Conservation (phyloP, 768 basidiomycete species). For the Candolleomyces eurysporus region DNA sequence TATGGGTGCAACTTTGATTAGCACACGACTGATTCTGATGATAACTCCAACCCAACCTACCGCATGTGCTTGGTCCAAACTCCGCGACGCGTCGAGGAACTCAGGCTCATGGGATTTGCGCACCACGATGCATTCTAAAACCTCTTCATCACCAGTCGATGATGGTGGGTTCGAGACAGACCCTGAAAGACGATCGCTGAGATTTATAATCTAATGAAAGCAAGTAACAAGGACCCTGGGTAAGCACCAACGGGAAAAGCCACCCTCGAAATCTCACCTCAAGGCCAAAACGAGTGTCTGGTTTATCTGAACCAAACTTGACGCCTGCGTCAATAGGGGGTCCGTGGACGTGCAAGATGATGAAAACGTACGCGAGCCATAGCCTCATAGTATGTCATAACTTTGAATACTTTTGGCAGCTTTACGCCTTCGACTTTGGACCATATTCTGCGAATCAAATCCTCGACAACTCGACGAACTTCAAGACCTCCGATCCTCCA, state of each 20-base stretch:
- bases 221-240: slow-evolving; percentile 13
- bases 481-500: slow-evolving; percentile 90
- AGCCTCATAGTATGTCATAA: slow-evolving; percentile 89
- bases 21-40: background rate
- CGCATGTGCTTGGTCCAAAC: slow-evolving; percentile 21
- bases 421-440: slow-evolving; percentile 58
- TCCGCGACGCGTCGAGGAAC: slow-evolving; percentile 43
- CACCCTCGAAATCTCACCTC: slow-evolving; percentile 51
- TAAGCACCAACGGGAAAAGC: slow-evolving; percentile 11
- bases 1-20: background rate
- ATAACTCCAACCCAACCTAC: slow-evolving; percentile 11
- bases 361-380: slow-evolving; percentile 70
- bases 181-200: slow-evolving; percentile 35
- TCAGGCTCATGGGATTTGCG: slow-evolving; percentile 35
- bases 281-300: slow-evolving; percentile 84
- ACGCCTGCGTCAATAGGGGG: slow-evolving; percentile 14
- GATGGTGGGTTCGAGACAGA: slow-evolving; percentile 18
- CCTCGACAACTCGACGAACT: slow-evolving; percentile 78
- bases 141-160: slow-evolving; percentile 18
- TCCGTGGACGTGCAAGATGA: slow-evolving; percentile 13
- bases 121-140: slow-evolving; percentile 48
- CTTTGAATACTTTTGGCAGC: slow-evolving; percentile 63
- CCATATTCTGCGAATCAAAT: slow-evolving; percentile 76
- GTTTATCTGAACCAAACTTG: slow-evolving; percentile 93
- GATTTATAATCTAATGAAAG: slow-evolving; percentile 41